Percentiles rank a stretch among this genome's conserved stretches.
Evolutionary conservation across 1,284 basidiomycete species (phyloP).

Genomic region (Apiotrichum montevideense): DNA sequence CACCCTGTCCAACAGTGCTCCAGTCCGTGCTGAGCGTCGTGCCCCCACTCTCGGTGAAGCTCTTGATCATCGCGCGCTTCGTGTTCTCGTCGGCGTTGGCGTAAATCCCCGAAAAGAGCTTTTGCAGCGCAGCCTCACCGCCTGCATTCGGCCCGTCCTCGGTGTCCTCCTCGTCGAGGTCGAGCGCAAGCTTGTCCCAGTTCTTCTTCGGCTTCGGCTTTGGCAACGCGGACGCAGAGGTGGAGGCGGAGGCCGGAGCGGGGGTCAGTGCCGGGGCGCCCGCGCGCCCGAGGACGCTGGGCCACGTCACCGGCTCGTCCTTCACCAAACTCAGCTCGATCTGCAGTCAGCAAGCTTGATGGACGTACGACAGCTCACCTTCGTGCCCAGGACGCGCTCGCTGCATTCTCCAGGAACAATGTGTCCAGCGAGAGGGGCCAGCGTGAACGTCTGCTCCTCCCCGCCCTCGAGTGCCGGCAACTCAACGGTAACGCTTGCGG

Average conservation of each 20-base stretch:
- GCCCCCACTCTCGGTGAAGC: slow-evolving; percentile 82
- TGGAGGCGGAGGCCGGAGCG: background rate
- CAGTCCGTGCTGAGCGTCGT: slow-evolving; percentile 91
- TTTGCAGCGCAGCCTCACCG: slow-evolving; percentile 40
- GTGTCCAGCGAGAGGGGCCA: slow-evolving; percentile 69
- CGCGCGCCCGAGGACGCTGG: slow-evolving; percentile 43
- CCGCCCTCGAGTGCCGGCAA: slow-evolving; percentile 58
- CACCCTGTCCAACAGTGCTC: slow-evolving; percentile 68
- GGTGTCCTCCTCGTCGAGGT: slow-evolving; percentile 27
- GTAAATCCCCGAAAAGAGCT: slow-evolving; percentile 58
- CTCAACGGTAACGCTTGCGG: slow-evolving; percentile 11
- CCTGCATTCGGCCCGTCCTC: slow-evolving; percentile 29
- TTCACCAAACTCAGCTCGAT: slow-evolving; percentile 43
- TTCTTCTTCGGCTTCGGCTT: slow-evolving; percentile 27
- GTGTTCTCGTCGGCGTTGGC: slow-evolving; percentile 81
- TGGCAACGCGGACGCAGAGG: background rate
- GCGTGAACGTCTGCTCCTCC: slow-evolving; percentile 49
- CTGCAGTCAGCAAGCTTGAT: slow-evolving; percentile 14
- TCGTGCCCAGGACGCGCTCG: slow-evolving; percentile 70
- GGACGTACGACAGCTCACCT: slow-evolving; percentile 58
- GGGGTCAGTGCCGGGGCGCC: background rate
- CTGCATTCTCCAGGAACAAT: slow-evolving; percentile 62
- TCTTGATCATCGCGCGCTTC: slow-evolving; percentile 90
- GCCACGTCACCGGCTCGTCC: slow-evolving; percentile 56
- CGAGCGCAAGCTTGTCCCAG: slow-evolving; percentile 42